Evolutionary conservation across 2,329 filamentous ascomycete genomes (phyloP), one percentile per base, ranked within the genome.

Genomic region (Paecilomyces fulvus): DNA sequence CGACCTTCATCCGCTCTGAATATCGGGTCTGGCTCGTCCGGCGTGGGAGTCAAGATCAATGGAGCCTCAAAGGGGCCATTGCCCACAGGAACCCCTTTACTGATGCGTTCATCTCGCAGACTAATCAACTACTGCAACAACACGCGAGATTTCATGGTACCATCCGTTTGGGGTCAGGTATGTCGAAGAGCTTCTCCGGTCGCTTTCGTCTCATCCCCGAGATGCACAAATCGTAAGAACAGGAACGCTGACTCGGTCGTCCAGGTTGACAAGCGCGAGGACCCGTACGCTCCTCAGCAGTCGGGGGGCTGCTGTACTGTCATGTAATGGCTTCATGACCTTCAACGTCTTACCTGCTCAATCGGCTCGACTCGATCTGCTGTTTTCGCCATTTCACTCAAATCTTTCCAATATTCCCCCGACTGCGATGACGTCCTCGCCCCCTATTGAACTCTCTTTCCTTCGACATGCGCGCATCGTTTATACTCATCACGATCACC

Each of bases 141-240:
- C 76, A 96, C 94, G 66, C 89, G 92, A 75, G 94, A 99, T 75
- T 97, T 95, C 80, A 97, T 99, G 94, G 92, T 97, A 56, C 92
- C 92, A 53, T 95, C 91, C 55, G 89, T 95, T 74, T 99, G 94
- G 94, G 92, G 92, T 65, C 84, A 87, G 59, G 83, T 86, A 78
- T 67, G 69, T 49, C 7, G 8, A 23, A 6, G 5, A 28, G 20
- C 64, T 60, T 25, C 4, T 20, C 25, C 25, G 10, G 28, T 23
- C 50, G 46, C 43, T 3, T 1, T 30, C 25, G n/a, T 53, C 25
- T 20, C 20, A 21, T 31, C 8, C 25, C 25, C 25, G n/a, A 6
- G n/a, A 14, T 9, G 21, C 30, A 31, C n/a, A 12, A 12, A 21
- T 25, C 4, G 21, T 3, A 11, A 12, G 21, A 21, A 21, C 20